Conservation (phyloP, 768 basidiomycete genomes). For the Phanerochaete carnosa region DNA sequence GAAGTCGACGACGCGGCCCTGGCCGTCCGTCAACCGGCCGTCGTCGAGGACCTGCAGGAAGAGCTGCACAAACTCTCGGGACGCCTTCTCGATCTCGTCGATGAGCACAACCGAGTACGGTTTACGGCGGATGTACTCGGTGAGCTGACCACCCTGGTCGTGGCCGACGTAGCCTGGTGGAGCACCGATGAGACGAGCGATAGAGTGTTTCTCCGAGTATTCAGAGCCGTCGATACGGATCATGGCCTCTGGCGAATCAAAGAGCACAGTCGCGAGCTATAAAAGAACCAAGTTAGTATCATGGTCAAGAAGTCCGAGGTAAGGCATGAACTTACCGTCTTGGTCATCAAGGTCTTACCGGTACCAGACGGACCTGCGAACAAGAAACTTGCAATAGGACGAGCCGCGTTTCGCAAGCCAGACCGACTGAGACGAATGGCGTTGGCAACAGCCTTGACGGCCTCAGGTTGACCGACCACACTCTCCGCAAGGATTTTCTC, state of each 20-base stretch:
- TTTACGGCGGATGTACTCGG: constrained; percentile 89
- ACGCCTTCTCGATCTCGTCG: constrained; percentile 91
- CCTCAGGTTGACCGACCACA: constrained; percentile 89
- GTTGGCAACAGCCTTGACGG: constrained; percentile 89
- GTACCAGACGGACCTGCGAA: constrained; percentile 92
- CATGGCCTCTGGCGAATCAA: constrained; percentile 90
- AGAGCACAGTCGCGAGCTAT: constrained; percentile 83
- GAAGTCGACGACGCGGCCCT: constrained; percentile 87
- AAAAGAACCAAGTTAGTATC: constrained; percentile 15
- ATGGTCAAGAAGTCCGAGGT: neutral
- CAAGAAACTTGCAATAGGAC: constrained; percentile 91
- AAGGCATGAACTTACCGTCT: constrained; percentile 58
- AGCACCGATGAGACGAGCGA: constrained; percentile 67
- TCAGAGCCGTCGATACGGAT: constrained; percentile 92
- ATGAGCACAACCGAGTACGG: constrained; percentile 86
- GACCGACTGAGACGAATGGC: constrained; percentile 91
- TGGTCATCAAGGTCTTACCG: constrained; percentile 86
- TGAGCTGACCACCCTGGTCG: constrained; percentile 86
- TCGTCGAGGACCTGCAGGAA: constrained; percentile 89
- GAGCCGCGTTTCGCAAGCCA: constrained; percentile 83
- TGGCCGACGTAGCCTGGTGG: constrained; percentile 92
- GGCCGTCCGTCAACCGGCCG: constrained; percentile 87
- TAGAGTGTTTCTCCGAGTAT: constrained; percentile 82
- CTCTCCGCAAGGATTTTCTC: constrained; percentile 75
- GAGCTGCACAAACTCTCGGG: constrained; percentile 67